Base-by-base conservation (phyloP, 2,329 filamentous ascomycete species). In the Sarocladiaceae sp. region DNA sequence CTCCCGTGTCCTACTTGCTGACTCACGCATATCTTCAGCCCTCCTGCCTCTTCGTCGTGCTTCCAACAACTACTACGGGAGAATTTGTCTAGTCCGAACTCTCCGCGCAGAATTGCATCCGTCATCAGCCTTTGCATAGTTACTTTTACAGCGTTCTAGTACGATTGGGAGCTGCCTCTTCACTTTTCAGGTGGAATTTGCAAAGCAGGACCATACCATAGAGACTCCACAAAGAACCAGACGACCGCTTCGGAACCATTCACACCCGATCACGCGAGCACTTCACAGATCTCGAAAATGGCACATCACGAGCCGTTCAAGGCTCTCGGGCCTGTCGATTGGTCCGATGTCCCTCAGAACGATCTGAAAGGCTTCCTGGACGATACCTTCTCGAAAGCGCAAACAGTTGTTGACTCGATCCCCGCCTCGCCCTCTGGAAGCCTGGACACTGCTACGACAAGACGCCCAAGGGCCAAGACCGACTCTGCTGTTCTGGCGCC, bases 341-440 rank as follows among this genome's bases (percentile, higher is more conserved):
- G 80, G 76, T 65, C 73, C 29, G 67, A 69, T 58, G 58, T 73
- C 50, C 60, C 70, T 56, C 64, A 69, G 22, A 70, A 80, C 44
- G 70, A 76, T 53, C 74, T 85, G 36, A 69, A 74, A 18, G 60
- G 71, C 7, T 84, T 83, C 62, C 67, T 87, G 37, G 62, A 71
- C 53, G 70, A 76, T 37, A 81, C 87, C 54, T 88, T 93, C 64
- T 71, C 71, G 25, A 78, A 87, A 55, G 83, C 83, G 18, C 86
- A 90, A 61, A 73, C 86, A 17, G 79, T 95, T 52, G 74, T 88
- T 60, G 88, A 92, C 62, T 93, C 90, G 5, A 80, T 96, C 1
- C 90, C 90, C 3, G 26, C 68, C 11, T 55, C 62, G 3, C 52
- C 57, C 15, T 56, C 55, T n/a, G 36, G 56, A 51, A 69, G 77